Evolutionary conservation across 495 filamentous ascomycete genomes (phyloP).

Genomic region (Coniosporium apollinis): DNA sequence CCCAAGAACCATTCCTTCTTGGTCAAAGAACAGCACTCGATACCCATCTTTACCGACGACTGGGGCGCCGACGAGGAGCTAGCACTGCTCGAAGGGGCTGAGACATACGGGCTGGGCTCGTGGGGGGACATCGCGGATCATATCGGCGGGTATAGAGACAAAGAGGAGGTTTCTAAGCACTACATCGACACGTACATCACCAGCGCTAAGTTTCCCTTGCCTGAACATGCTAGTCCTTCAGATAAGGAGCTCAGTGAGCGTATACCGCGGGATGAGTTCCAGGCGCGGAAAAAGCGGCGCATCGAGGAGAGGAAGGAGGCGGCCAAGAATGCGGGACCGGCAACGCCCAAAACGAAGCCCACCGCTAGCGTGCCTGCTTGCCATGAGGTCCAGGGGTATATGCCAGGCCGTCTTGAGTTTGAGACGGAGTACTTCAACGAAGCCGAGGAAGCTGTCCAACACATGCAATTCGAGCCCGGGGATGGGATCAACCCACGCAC

Average conservation of each 20-base stretch:
- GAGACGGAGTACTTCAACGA: slow-evolving; percentile 97
- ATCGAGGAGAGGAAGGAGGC: slow-evolving; percentile 88
- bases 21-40: slow-evolving; percentile 95
- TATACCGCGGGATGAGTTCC: slow-evolving; percentile 82
- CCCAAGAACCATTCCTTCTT: slow-evolving; percentile 71
- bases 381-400: slow-evolving; percentile 96
- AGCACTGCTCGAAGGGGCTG: slow-evolving; percentile 82
- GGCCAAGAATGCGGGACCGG: slow-evolving; percentile 63
- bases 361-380: slow-evolving; percentile 86
- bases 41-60: slow-evolving; percentile 84
- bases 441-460: slow-evolving; percentile 92
- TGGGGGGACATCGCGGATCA: slow-evolving; percentile 98
- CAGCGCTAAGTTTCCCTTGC: slow-evolving; percentile 68
- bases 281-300: slow-evolving; percentile 78
- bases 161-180: slow-evolving; percentile 88
- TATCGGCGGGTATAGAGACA: slow-evolving; percentile 83
- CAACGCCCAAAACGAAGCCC: slow-evolving; percentile 85
- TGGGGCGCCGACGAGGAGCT: slow-evolving; percentile 98
- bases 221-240: slow-evolving; percentile 62
- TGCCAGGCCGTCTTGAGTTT: slow-evolving; percentile 95
- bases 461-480: slow-evolving; percentile 94
- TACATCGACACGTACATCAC: slow-evolving; percentile 80
- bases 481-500: slow-evolving; percentile 74
- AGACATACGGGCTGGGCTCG: slow-evolving; percentile 90
- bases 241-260: slow-evolving; percentile 60